Evolutionary conservation across 176 grass and related monocot genomes (phyloP).

Genomic region (Carex myosuroides): DNA sequence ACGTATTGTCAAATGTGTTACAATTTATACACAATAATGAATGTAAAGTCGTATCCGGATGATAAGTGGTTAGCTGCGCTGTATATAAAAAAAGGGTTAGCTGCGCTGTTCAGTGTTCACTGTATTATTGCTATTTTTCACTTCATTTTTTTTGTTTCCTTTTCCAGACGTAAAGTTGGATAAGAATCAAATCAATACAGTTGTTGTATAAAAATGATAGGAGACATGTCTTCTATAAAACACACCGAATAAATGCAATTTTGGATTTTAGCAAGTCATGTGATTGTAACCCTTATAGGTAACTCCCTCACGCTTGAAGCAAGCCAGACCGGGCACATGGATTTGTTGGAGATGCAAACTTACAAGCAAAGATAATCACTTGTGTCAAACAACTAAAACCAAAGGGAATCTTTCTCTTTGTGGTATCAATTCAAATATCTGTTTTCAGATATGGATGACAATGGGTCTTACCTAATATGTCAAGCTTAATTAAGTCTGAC

Average conservation of each 20-base stretch:
- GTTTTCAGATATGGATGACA: not conserved
- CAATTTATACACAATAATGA: not conserved
- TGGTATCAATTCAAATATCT: not conserved
- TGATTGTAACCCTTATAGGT: not conserved
- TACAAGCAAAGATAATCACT: not conserved
- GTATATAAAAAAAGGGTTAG: no score
- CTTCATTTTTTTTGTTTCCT: not conserved
- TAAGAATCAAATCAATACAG: not conserved
- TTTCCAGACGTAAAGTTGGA: not conserved
- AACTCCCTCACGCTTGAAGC: not conserved
- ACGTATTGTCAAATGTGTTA: no score
- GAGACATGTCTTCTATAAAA: not conserved
- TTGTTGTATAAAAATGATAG: no score
- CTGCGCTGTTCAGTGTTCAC: not conserved
- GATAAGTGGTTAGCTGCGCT: not conserved
- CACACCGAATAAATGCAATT: not conserved
- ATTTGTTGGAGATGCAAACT: slow-evolving; percentile 1
- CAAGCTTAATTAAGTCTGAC: no score
- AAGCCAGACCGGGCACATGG: not conserved
- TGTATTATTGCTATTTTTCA: not conserved
- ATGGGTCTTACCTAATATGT: no score
- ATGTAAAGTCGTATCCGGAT: not conserved
- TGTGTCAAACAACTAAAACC: not conserved
- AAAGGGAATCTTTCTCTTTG: not conserved
- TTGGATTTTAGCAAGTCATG: not conserved